Conservation (phyloP, 192 early-diverging fungal genomes). For the Linnemannia schmuckeri region DNA sequence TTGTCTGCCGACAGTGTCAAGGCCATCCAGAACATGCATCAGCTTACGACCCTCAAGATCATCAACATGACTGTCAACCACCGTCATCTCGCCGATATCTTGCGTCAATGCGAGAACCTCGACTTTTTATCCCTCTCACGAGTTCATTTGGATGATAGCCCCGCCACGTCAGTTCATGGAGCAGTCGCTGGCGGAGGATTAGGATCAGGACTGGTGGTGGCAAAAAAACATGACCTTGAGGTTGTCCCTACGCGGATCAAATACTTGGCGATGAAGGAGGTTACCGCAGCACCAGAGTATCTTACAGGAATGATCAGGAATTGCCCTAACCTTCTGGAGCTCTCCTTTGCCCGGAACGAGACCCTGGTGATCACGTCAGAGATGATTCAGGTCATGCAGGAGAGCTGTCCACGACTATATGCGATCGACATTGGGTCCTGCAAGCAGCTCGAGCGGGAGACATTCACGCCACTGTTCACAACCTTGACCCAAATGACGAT, state of each 20-base stretch:
- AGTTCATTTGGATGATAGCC: background rate
- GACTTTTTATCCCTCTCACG: slow-evolving; percentile 44
- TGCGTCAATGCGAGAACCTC: slow-evolving; percentile 18
- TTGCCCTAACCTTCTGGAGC: slow-evolving; percentile 40
- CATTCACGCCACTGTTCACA: slow-evolving; percentile 18
- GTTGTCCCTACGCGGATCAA: slow-evolving; percentile 24
- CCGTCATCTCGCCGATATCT: slow-evolving; percentile 7
- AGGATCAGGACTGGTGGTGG: background rate
- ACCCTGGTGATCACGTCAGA: slow-evolving; percentile 8
- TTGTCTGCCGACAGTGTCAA: slow-evolving; percentile 7
- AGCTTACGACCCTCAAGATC: slow-evolving; percentile 37
- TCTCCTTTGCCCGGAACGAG: slow-evolving; percentile 46
- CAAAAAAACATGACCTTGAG: background rate
- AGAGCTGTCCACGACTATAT: slow-evolving; percentile 30
- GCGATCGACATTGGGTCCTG: slow-evolving; percentile 50
- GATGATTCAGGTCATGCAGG: slow-evolving; percentile 7
- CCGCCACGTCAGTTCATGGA: background rate
- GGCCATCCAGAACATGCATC: slow-evolving; percentile 14
- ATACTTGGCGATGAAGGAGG: slow-evolving; percentile 42
- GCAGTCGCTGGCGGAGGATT: background rate
- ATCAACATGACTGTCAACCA: slow-evolving; percentile 6
- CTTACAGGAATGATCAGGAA: slow-evolving; percentile 13
- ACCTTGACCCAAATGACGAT: slow-evolving; percentile 29
- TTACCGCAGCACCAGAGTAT: background rate
- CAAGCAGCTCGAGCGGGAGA: slow-evolving; percentile 28